These are phyloP conservation scores for Debaryomyces subglobosus DNA, from an alignment of 1,139 yeast genomes.

Conservation along the genomic window DNA sequence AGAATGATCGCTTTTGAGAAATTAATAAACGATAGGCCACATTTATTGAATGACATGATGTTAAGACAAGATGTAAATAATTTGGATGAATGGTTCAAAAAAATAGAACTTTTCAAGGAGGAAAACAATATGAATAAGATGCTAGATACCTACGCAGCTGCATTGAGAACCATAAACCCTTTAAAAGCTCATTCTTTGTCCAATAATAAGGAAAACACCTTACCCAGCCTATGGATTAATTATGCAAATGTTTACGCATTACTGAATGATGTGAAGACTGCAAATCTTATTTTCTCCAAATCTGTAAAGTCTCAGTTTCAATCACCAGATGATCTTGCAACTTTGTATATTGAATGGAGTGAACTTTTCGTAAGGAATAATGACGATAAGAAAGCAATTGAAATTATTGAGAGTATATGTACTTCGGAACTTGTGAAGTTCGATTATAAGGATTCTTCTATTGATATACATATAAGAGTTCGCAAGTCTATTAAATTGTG, in stretches of 20 bases:
- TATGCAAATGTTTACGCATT: slow-evolving; percentile 70
- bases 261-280: slow-evolving; percentile 58
- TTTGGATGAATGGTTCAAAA: slow-evolving; percentile 68
- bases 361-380: slow-evolving; percentile 60
- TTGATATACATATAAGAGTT: slow-evolving; percentile 60
- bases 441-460: slow-evolving; percentile 43
- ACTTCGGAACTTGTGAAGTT: slow-evolving; percentile 24
- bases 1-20: slow-evolving; percentile 57
- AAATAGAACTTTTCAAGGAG: slow-evolving; percentile 47
- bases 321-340: slow-evolving; percentile 64
- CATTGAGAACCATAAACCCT: slow-evolving; percentile 71
- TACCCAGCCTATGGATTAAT: slow-evolving; percentile 66
- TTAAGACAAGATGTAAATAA: slow-evolving; percentile 65
- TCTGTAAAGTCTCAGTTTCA: slow-evolving; percentile 74
- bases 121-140: slow-evolving; percentile 40
- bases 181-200: slow-evolving; percentile 44
- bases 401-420: slow-evolving; percentile 45
- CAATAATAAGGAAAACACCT: slow-evolving; percentile 27
- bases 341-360: slow-evolving; percentile 74
- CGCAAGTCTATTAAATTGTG: slow-evolving; percentile 68
- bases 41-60: slow-evolving; percentile 66
- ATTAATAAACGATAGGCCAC: slow-evolving; percentile 56
- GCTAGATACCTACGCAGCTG: slow-evolving; percentile 63
- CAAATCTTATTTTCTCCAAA: slow-evolving; percentile 63
- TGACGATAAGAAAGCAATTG: slow-evolving; percentile 55